Conservation (phyloP, 306 rosid genomes). For the Urtica urens region DNA sequence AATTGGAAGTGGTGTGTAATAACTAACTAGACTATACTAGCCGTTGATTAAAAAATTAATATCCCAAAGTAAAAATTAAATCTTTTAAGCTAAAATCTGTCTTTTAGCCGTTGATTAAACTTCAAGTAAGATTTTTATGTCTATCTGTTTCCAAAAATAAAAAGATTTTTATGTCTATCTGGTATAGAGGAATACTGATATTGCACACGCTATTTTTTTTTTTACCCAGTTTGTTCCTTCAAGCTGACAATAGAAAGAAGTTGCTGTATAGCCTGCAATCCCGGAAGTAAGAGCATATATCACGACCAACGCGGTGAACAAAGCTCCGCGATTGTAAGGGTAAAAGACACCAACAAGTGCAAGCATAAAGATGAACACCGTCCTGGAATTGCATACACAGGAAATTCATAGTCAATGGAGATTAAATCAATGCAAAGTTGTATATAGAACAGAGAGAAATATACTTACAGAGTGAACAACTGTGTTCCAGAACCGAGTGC, state of each 20-base stretch:
- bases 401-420: conserved; percentile 9
- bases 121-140: no score
- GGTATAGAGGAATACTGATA: no score
- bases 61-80: conserved; percentile 7
- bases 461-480: conserved; percentile 78
- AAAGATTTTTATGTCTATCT: no score
- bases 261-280: conserved; percentile 84
- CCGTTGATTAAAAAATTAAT: no score
- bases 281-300: conserved; percentile 95
- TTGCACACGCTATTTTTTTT: no score
- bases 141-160: no score
- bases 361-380: conserved; percentile 82
- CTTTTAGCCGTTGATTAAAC: no score
- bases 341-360: conserved; percentile 92
- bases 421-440: neutral
- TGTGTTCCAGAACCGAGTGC: conserved; percentile 96
- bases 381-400: conserved; percentile 42
- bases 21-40: no score
- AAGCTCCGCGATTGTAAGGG: conserved; percentile 94
- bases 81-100: no score
- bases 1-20: neutral
- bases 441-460: conserved; percentile 5
- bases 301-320: conserved; percentile 89
- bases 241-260: conserved; percentile 87
- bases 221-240: conserved; percentile 89